Base-by-base conservation (phyloP, 1,139 yeast genomes). In the Yamadazyma friedrichii region DNA sequence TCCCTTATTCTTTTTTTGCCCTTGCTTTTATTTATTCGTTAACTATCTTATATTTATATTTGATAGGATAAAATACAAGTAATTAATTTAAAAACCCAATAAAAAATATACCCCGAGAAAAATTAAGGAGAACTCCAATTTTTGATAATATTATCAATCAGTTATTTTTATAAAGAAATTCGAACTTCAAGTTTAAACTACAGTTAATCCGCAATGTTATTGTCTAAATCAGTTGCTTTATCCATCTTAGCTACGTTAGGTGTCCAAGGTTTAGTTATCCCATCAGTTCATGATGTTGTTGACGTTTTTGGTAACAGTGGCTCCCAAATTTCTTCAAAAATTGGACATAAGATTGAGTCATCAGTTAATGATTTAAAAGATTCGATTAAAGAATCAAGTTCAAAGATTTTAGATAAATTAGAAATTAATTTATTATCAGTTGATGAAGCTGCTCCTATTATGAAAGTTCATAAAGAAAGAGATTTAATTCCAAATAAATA, bases 201-300 rank as follows among this genome's bases (percentile, higher is more conserved):
- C 24, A 5, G 8, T 20, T 20, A 20, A 20, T 6, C 8, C 24
- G 8, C 8, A 11, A 74, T 72, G 78, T 70, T 72, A 64, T 67
- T 75, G 54, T 61, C 79, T 35, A 66, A 64, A 50, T 63, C 82
- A 38, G 68, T 75, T 46, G 79, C 78, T 33, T 59, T 74, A 42
- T 65, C 82, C 39, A 70, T 77, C 49, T 62, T 81, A 56, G 78
- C 85, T 44, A 72, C 84, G 43, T 61, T 81, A 50, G 77, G 80
- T 44, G 84, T 79, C 39, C 71, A 79, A 45, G 88, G 84, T 25
- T 71, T 85, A 57, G 81, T 83, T 49, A 78, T 83, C 49, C 94
- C 91, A 33, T 55, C 70, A 33, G 67, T 68, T 39, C 62, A 67
- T 41, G 74, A 70, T 48, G 61, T 72, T 38, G 69, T 78, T 42